Conservation (phyloP, 176 grass and related monocot species). For the Cymbopogon citratus region DNA sequence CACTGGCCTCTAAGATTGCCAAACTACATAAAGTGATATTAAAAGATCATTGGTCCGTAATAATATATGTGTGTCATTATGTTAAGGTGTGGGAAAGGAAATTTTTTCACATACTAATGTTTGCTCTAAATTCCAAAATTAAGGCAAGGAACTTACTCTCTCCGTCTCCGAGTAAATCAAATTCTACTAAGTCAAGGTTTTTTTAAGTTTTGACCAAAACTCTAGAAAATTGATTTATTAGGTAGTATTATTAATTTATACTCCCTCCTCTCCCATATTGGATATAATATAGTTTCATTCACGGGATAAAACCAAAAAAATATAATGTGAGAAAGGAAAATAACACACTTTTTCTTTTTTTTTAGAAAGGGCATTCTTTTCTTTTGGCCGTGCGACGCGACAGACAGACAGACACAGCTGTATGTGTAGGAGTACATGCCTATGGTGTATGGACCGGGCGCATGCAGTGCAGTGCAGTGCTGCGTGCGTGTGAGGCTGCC, state of each 20-base stretch:
- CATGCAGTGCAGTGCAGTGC: not conserved
- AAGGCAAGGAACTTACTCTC: too few species aligned
- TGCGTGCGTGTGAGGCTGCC: not conserved
- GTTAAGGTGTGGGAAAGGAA: too few species aligned
- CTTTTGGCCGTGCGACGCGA: not conserved
- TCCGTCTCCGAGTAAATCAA: too few species aligned
- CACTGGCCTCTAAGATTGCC: not conserved
- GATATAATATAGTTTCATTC: too few species aligned
- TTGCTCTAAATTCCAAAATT: too few species aligned
- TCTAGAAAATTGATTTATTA: too few species aligned
- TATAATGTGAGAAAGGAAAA: not conserved
- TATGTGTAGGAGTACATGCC: not conserved
- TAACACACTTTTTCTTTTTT: rapidly evolving
- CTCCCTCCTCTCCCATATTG: too few species aligned
- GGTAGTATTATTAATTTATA: too few species aligned
- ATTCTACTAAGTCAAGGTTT: too few species aligned
- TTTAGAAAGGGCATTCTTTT: not conserved
- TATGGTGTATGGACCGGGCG: slow-evolving; percentile 26
- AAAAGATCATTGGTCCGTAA: not conserved
- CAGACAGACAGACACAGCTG: not conserved
- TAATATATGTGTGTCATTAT: not conserved
- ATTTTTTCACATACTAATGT: too few species aligned
- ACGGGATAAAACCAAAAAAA: not conserved
- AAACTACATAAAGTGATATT: not conserved
- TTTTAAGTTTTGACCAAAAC: too few species aligned